Conservation (phyloP, 257 asterid species). For the Cynanchum wilfordii region DNA sequence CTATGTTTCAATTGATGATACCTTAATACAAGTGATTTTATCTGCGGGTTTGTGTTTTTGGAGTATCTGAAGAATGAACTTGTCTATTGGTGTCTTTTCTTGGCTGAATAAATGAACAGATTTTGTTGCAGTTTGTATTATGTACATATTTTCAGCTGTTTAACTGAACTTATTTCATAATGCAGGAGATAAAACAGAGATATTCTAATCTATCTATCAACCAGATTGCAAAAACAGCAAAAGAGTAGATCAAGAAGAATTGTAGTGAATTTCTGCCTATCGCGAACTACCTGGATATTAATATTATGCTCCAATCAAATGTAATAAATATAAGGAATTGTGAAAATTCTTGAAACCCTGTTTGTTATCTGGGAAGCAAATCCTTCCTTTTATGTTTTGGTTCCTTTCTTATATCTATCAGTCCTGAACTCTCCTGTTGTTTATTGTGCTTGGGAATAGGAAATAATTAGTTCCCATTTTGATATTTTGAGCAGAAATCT, state of each 20-base stretch:
- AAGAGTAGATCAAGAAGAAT: neutral
- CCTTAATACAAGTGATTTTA: neutral
- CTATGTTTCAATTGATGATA: neutral
- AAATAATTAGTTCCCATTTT: neutral
- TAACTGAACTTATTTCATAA: neutral
- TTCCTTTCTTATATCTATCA: neutral
- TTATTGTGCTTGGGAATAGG: neutral
- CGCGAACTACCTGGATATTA: neutral
- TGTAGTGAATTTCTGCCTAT: neutral
- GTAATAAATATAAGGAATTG: neutral
- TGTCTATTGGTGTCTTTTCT: neutral
- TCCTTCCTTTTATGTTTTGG: neutral
- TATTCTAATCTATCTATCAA: neutral
- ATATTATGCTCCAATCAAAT: neutral
- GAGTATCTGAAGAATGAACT: neutral
- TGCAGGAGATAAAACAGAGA: slow-evolving; percentile 9
- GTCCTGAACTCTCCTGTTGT: neutral
- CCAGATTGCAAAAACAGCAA: neutral
- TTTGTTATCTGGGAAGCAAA: neutral
- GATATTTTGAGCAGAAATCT: neutral
- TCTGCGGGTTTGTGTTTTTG: neutral
- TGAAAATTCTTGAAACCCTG: neutral
- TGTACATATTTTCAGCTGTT: neutral
- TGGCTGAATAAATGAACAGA: neutral
- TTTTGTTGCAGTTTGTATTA: neutral